Evolutionary conservation across 352 stramenopile genomes (phyloP).

Genomic region (Phytophthora nicotianae): DNA sequence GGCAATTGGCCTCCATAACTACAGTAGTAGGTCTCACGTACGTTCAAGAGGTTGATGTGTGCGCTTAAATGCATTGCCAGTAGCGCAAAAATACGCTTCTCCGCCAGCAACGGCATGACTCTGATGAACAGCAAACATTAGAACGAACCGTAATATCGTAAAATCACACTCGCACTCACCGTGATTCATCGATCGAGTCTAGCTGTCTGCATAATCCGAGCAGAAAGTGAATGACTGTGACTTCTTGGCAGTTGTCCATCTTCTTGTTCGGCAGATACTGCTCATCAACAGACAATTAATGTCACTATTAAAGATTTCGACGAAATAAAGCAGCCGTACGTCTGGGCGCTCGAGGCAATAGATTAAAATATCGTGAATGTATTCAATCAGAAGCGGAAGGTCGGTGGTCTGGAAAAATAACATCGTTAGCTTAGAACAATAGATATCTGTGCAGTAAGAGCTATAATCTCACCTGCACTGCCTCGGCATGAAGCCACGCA

Average conservation of each 20-base stretch:
- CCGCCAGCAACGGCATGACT: constrained; percentile 84
- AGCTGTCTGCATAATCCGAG: constrained; percentile 81
- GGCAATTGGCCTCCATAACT: neutral
- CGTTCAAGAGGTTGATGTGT: constrained; percentile 55
- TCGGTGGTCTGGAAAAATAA: constrained; percentile 74
- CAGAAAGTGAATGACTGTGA: constrained; percentile 90
- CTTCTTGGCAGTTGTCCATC: constrained; percentile 81
- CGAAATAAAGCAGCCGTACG: constrained; percentile 27
- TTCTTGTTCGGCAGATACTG: constrained; percentile 80
- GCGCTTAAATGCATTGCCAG: constrained; percentile 78
- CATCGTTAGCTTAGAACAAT: neutral
- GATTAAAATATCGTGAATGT: constrained; percentile 85
- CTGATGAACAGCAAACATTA: constrained; percentile 30
- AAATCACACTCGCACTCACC: constrained; percentile 33
- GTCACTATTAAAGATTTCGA: neutral
- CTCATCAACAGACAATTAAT: constrained; percentile 2
- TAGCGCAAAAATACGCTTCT: constrained; percentile 82
- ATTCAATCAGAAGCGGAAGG: constrained; percentile 88
- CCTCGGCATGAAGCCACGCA: constrained; percentile 90
- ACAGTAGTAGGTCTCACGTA: constrained; percentile 28
- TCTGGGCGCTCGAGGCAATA: constrained; percentile 76
- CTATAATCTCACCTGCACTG: constrained; percentile 59
- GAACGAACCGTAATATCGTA: neutral
- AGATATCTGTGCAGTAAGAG: neutral
- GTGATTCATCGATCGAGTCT: constrained; percentile 83